These are phyloP conservation scores for Hortiboletus flavorubellus DNA, from an alignment of 768 basidiomycete genomes.

Conservation along the genomic window DNA sequence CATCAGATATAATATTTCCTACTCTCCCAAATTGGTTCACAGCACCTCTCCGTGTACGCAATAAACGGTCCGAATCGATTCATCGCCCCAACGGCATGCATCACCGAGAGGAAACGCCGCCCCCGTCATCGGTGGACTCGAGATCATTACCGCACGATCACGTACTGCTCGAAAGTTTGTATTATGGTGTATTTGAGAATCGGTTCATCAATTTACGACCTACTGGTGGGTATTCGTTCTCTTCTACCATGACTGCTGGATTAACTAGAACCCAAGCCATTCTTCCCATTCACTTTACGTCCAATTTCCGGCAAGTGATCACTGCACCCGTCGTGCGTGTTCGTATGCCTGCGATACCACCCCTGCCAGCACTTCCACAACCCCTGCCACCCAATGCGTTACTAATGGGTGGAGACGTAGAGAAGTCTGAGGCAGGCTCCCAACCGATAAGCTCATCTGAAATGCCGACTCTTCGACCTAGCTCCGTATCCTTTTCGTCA, in stretches of 20 bases:
- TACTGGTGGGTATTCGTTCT: slow-evolving; percentile 45
- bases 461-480: slow-evolving; percentile 32
- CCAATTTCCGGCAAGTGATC: slow-evolving; percentile 65
- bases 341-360: slow-evolving; percentile 68
- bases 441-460: slow-evolving; percentile 15
- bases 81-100: slow-evolving; percentile 49
- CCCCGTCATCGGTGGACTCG: slow-evolving; percentile 30
- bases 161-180: slow-evolving; percentile 64
- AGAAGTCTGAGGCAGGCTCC: slow-evolving; percentile 22
- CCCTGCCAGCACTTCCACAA: slow-evolving; percentile 46
- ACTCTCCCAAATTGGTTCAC: slow-evolving; percentile 76
- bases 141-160: slow-evolving; percentile 57
- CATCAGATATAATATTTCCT: slow-evolving; percentile 72
- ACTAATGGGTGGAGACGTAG: slow-evolving; percentile 22
- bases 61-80: slow-evolving; percentile 45
- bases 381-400: slow-evolving; percentile 26
- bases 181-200: slow-evolving; percentile 62
- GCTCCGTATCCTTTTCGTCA: slow-evolving; percentile 54
- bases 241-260: neutral
- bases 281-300: slow-evolving; percentile 65
- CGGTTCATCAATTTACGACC: slow-evolving; percentile 72
- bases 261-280: slow-evolving; percentile 43
- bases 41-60: slow-evolving; percentile 55
- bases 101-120: slow-evolving; percentile 30
- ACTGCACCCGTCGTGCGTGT: slow-evolving; percentile 59